phyloP scores from a whole-genome alignment of 2,329 filamentous ascomycete genomes.

The Bimuria novae-zelandiae region DNA sequence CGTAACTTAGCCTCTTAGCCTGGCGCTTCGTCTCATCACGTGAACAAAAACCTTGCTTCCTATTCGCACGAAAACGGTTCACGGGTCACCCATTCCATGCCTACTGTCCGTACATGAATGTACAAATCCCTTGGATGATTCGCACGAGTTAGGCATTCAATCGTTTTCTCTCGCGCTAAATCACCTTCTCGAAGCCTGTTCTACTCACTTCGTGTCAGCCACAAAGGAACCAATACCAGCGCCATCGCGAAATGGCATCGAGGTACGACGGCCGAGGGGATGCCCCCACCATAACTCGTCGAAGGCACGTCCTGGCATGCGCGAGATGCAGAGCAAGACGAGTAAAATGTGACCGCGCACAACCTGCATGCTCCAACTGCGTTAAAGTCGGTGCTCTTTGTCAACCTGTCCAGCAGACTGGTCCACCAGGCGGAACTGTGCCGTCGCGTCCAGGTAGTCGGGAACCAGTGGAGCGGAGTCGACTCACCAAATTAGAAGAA shows the following conservation, averaged over 20 bases:
- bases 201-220: background rate
- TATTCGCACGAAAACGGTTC: constrained; percentile 11
- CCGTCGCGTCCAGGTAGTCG: constrained; percentile 13
- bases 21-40: constrained; percentile 13
- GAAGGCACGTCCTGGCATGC: constrained; percentile 26
- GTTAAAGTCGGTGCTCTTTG: constrained; percentile 24
- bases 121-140: constrained; percentile 11
- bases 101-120: constrained; percentile 10
- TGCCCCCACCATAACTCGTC: constrained; percentile 26
- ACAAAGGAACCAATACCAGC: background rate
- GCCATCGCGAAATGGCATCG: constrained; percentile 12
- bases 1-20: constrained; percentile 14
- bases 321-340: constrained; percentile 28
- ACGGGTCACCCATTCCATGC: constrained; percentile 1
- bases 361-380: constrained; percentile 30
- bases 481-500: constrained; percentile 22
- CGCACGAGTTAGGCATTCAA: constrained; percentile 10
- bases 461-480: constrained; percentile 18
- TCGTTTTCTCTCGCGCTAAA: constrained; percentile 2
- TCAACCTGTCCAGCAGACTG: constrained; percentile 20
- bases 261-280: constrained; percentile 22
- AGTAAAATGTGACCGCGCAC: constrained; percentile 28
- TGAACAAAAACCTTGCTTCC: constrained; percentile 7
- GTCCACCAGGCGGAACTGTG: constrained; percentile 3
- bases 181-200: constrained; percentile 1